Percentiles rank a stretch among this genome's conserved stretches.
These are phyloP conservation scores for Vitis amurensis DNA, from an alignment of 164 flowering plant genomes.

Conservation along the genomic window DNA sequence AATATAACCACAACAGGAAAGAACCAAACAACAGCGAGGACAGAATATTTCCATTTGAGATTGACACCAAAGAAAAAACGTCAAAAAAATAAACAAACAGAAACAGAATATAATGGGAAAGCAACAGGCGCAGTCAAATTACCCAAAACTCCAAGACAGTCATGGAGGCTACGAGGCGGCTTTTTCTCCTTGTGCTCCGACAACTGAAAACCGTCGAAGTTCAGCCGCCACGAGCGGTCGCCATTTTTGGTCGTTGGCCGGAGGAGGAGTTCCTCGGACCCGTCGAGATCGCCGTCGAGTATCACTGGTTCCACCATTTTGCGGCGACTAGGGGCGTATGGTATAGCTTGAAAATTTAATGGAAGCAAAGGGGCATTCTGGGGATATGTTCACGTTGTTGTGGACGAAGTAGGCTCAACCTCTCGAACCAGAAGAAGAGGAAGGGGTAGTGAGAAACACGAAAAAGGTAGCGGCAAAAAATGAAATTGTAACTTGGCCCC, in stretches of 20 bases:
- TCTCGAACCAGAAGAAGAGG: neutral
- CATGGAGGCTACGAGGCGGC: conserved; percentile 56
- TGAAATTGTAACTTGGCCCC: too few species aligned
- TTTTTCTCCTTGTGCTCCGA: conserved; percentile 52
- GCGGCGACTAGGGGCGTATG: neutral
- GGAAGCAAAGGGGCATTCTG: neutral
- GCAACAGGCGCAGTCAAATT: neutral
- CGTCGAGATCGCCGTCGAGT: conserved; percentile 18
- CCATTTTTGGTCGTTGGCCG: conserved; percentile 24
- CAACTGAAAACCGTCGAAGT: conserved; percentile 67
- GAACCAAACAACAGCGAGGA: neutral
- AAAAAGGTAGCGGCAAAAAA: too few species aligned
- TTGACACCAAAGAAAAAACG: too few species aligned
- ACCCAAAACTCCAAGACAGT: conserved; percentile 81
- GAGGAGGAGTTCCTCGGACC: conserved; percentile 45
- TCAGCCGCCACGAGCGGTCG: conserved; percentile 78
- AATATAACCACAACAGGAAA: neutral
- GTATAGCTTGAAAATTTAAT: neutral
- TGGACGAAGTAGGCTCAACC: neutral
- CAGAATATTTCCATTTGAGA: neutral
- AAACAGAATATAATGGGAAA: neutral
- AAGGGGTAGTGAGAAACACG: neutral
- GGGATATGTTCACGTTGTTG: neutral
- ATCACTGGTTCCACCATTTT: conserved; percentile 38
- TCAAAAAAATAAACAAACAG: neutral